Evolutionary conservation across 2,329 filamentous ascomycete species (phyloP), one percentile per base, ranked within the genome.

Genomic region (Claviceps sp.): DNA sequence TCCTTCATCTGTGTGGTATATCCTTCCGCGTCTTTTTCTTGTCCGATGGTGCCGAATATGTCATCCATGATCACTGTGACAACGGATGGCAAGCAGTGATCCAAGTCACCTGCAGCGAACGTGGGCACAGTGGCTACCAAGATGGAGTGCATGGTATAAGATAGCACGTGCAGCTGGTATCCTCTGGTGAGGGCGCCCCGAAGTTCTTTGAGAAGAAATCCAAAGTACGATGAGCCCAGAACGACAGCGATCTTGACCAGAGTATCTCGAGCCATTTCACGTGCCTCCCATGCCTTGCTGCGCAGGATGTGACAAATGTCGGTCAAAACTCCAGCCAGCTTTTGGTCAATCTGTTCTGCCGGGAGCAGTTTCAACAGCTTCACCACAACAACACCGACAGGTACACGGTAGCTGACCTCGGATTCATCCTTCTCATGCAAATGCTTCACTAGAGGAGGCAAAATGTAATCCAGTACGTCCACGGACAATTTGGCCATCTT

Each of bases 1-100:
- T 98, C 93, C 67, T 94, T 95, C 84, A 94, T 96, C 67, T 91
- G 86, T 64, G 83, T 95, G 52, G 85, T 84, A 65, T 98, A 98
- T 50, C 90, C 93, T 60, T 96, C 89, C 0, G 91, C 91, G 60
- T 98, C 93, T 68, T 98, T 98, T 63, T 98, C 91, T 68, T 95
- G 86, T 2, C 93, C 93, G 37, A 86, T 85, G 5, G 82, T 80
- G 34, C 94, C 94, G 62, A 98, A 98, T 13, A 94, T 93, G 63
- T 98, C 94, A 61, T 98, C 93, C 87, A 98, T 93, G 56, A 97
- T 84, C 44, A 98, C 80, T 1, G 80, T 77, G 45, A 94, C 82
- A 44, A 97, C 82, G 11, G 85, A 77, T 3, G 78, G 71, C 8
- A 96, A 72, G 61, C 90, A 95, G 63, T 96, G 90, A 62, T 98